These are phyloP conservation scores for Fragaria vesca DNA, from an alignment of 306 rosid species.

Conservation along the genomic window DNA sequence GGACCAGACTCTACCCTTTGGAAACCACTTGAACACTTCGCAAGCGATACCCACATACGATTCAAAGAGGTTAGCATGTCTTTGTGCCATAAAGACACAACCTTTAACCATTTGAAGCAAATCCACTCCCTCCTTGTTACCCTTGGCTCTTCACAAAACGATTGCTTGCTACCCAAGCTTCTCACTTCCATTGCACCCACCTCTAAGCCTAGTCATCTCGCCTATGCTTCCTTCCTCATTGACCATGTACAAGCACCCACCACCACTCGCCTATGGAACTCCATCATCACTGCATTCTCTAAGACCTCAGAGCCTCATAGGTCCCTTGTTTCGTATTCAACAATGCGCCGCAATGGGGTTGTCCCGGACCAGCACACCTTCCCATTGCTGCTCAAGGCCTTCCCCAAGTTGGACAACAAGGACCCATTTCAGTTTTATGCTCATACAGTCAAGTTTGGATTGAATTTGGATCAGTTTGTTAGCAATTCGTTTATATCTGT, in stretches of 20 bases:
- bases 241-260: conserved; percentile 44
- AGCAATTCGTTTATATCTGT: conserved; percentile 49
- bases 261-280: conserved; percentile 50
- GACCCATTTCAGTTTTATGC: conserved; percentile 41
- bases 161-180: conserved; percentile 7
- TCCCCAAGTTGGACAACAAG: conserved; percentile 31
- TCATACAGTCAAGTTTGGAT: conserved; percentile 42
- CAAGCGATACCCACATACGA: neutral
- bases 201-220: neutral
- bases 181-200: conserved; percentile 1
- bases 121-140: conserved; percentile 2
- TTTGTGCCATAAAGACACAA: neutral
- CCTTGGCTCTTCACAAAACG: conserved; percentile 4
- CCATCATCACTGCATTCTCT: conserved; percentile 47
- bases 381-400: conserved; percentile 52
- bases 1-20: neutral
- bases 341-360: conserved; percentile 38
- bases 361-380: conserved; percentile 61
- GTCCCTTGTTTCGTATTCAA: conserved; percentile 40
- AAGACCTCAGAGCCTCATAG: conserved; percentile 25
- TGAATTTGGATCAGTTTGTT: conserved; percentile 45
- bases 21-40: neutral
- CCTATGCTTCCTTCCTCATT: conserved; percentile 43
- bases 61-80: neutral
- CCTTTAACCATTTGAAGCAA: conserved; percentile 2